Percentiles rank a stretch among this genome's conserved stretches.
Conservation (phyloP, 371 early-diverging fungal genomes). For the Batrachochytrium dendrobatidis region DNA sequence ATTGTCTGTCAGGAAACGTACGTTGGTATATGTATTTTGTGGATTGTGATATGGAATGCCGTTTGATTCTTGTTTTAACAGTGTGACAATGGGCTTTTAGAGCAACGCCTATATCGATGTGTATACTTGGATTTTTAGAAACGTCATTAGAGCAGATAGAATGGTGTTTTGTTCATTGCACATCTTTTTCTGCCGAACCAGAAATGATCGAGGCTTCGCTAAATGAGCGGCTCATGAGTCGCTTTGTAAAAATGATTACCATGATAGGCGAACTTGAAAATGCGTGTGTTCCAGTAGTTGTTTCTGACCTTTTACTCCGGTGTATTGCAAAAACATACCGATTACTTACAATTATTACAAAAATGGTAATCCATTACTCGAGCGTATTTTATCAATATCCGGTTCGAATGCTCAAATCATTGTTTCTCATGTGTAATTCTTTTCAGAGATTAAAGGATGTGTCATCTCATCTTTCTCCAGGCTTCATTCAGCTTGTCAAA, state of each 20-base stretch:
- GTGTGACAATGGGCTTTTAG: conserved; percentile 1
- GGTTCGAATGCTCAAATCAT: too few relatives aligned
- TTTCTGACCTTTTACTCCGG: background rate
- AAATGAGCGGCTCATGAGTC: background rate
- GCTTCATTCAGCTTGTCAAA: background rate
- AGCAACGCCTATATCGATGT: background rate
- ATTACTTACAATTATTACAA: background rate
- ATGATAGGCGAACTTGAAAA: background rate
- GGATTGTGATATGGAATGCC: background rate
- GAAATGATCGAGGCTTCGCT: background rate
- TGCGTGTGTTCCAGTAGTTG: background rate
- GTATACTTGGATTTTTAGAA: background rate
- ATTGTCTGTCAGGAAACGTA: conserved; percentile 1
- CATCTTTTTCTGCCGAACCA: background rate
- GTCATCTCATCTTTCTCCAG: background rate
- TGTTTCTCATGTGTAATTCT: too few relatives aligned
- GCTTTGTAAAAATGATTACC: background rate
- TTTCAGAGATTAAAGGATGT: too few relatives aligned
- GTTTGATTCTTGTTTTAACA: background rate
- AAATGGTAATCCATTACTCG: too few relatives aligned
- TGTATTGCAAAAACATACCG: background rate
- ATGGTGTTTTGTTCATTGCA: background rate
- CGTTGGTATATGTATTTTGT: background rate
- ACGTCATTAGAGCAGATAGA: background rate
- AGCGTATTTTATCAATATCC: too few relatives aligned